These are phyloP conservation scores for Aspergillus baeticus DNA, from an alignment of 495 filamentous ascomycete species.

Conservation along the genomic window DNA sequence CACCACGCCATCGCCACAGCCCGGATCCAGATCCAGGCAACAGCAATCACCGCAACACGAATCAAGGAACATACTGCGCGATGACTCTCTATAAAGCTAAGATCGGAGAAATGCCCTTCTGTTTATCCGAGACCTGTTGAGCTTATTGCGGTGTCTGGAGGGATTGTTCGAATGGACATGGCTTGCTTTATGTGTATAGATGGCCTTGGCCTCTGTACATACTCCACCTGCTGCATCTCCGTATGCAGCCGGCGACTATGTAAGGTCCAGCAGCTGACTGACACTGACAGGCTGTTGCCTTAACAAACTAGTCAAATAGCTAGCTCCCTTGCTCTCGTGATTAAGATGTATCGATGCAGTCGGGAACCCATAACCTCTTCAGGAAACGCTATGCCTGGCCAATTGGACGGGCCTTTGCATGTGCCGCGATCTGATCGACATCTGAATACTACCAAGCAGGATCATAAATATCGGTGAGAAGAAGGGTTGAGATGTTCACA, in stretches of 20 bases:
- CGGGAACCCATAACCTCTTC: constrained; percentile 41
- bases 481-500: neutral
- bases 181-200: too few relatives aligned
- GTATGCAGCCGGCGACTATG: too few relatives aligned
- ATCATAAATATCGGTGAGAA: constrained; percentile 3
- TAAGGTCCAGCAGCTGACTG: too few relatives aligned
- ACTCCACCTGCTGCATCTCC: too few relatives aligned
- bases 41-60: constrained; percentile 6
- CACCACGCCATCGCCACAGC: constrained; percentile 15
- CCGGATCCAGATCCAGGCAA: constrained; percentile 17
- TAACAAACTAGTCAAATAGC: neutral
- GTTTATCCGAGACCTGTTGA: too few relatives aligned
- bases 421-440: constrained; percentile 10
- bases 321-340: neutral
- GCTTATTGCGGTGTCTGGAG: too few relatives aligned
- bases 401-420: constrained; percentile 12
- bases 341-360: neutral
- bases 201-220: too few relatives aligned
- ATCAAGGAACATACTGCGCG: too few relatives aligned
- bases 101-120: too few relatives aligned
- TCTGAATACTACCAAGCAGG: neutral
- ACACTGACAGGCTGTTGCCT: too few relatives aligned
- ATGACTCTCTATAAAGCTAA: too few relatives aligned
- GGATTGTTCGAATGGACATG: too few relatives aligned
- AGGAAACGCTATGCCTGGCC: constrained; percentile 37